Evolutionary conservation across 139 green algal genomes (phyloP), one percentile per base, ranked within the genome.

Genomic region (Tetradesmus lagerheimii): DNA sequence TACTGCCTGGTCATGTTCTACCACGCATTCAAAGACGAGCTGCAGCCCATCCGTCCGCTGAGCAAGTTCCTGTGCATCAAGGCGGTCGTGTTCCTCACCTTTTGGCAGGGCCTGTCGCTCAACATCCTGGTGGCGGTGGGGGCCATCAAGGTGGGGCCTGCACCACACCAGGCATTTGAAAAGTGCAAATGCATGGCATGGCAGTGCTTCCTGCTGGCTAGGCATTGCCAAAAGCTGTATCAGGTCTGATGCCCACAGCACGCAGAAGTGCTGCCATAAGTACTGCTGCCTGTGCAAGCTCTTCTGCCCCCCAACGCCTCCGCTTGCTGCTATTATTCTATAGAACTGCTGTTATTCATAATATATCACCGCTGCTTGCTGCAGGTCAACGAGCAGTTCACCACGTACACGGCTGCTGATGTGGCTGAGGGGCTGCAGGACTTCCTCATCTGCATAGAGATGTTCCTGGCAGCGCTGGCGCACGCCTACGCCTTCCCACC

Each of bases 1-100:
- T 99, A 99, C 92, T 99, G 97, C 94, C 93, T 99, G 37, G 93
- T 98, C 25, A 94, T 98, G 89, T 94, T 99, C 84, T 99, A 99
- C 94, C 89, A 94, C 18, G 95, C 95, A 20, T 97, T 96, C 31
- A 93, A 97, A 38, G 85, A 95, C 5, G 97, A 99, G 95, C 95
- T 99, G 76, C 91, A 88, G 34, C 97, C 97, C 85, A 99, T 99
- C 90, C 91, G 95, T 23, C 98, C 98, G 39, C 92, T 99, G 29
- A 92, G 94, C 89, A 99, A 99, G 92, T 99, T 99, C 91, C 66
- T 99, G 37, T 95, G 94, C 75, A 98, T 99, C 90, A 99, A 99
- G 92, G 94, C 95, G 1, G 95, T 99, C 16, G 96, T 99, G 23
- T 99, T 99, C 91, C 92, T 99, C 43, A 97, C 97, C 2, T 99